Conservation (phyloP, 2,329 filamentous ascomycete genomes). For the Lasiodiplodia theobromae region DNA sequence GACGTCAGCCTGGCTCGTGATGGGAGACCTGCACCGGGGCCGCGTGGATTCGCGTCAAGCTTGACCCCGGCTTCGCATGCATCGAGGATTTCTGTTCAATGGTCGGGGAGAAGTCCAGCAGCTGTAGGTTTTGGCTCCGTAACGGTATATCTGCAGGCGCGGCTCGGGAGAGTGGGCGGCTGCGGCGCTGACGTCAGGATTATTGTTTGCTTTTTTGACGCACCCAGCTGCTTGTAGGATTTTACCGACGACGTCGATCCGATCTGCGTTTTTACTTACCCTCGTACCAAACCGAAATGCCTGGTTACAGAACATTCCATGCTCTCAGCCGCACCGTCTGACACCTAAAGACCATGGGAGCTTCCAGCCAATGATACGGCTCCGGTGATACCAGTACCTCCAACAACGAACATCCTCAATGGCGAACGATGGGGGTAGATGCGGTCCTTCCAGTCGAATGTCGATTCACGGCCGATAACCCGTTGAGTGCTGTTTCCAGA, state of each 20-base stretch:
- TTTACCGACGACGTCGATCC: neutral
- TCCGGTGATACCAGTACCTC: neutral
- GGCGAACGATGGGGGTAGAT: neutral
- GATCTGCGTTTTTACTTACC: neutral
- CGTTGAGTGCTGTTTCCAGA: too few relatives aligned
- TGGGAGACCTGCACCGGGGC: neutral
- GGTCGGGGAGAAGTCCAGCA: neutral
- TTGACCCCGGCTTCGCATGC: neutral
- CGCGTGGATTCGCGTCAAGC: neutral
- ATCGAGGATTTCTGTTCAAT: neutral
- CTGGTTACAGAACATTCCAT: neutral
- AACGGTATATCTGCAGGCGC: neutral
- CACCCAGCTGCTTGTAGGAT: neutral
- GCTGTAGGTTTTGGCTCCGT: neutral
- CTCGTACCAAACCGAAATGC: neutral
- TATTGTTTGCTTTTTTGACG: neutral
- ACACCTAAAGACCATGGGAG: neutral
- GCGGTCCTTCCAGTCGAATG: neutral
- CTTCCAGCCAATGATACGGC: neutral
- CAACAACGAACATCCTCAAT: neutral
- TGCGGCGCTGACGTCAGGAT: neutral
- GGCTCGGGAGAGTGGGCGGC: neutral
- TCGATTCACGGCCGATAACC: too few relatives aligned
- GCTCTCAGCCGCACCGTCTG: neutral
- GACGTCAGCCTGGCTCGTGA: too few relatives aligned